phyloP scores from a whole-genome alignment of 176 grass and related monocot genomes.

The Triticum timopheevii region DNA sequence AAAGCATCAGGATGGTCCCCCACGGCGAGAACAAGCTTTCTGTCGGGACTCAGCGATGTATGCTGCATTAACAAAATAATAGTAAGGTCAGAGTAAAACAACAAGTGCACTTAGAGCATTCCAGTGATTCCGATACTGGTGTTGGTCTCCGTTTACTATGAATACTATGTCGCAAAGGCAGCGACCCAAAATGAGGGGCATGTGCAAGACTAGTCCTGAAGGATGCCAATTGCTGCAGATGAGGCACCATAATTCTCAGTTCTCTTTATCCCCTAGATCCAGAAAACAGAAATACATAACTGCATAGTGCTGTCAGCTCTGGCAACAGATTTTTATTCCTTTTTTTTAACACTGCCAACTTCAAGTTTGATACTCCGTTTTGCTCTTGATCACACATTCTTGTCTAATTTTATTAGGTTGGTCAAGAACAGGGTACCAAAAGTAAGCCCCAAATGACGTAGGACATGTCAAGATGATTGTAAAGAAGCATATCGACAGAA shows the following conservation, averaged over 20 bases:
- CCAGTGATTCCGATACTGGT: background rate
- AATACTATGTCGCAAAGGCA: background rate
- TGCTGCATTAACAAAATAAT: constrained; percentile 59
- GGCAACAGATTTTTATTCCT: background rate
- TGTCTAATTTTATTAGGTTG: background rate
- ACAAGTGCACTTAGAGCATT: no score
- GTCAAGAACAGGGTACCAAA: background rate
- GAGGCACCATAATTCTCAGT: constrained; percentile 7
- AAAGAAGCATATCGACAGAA: background rate
- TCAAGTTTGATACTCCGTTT: background rate
- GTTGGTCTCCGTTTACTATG: background rate
- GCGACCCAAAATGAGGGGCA: background rate
- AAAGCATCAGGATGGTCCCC: constrained; percentile 75
- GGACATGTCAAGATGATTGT: background rate
- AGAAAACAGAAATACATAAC: background rate
- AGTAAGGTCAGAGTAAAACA: constrained; percentile 1
- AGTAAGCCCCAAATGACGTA: background rate
- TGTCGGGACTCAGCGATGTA: constrained; percentile 83
- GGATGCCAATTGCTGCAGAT: background rate
- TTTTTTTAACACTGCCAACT: background rate
- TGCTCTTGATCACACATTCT: background rate
- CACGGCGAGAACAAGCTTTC: constrained; percentile 73
- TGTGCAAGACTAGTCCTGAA: background rate
- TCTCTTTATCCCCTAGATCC: background rate
- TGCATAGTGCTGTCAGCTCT: background rate